phyloP scores from a whole-genome alignment of 176 grass and related monocot genomes.

The Musa troglodytarum region DNA sequence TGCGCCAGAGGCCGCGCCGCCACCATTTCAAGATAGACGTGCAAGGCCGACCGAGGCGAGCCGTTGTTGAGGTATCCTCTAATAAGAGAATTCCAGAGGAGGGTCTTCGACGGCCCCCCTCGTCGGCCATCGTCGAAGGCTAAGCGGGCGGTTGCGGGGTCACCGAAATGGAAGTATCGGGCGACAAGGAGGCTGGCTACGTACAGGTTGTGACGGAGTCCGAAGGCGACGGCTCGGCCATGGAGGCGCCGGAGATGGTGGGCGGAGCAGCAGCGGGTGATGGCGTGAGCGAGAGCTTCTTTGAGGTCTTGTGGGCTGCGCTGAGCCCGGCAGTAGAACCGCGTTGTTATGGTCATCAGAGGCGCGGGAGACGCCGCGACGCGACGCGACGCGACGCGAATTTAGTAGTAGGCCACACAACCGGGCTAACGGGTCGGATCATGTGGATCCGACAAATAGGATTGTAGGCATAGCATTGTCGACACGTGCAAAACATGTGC shows the following conservation, averaged over 20 bases:
- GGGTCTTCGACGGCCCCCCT: constrained; percentile 24
- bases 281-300: constrained; percentile 43
- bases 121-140: constrained; percentile 32
- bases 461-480: no score
- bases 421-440: no score
- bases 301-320: constrained; percentile 37
- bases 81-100: constrained; percentile 64
- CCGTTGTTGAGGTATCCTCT: constrained; percentile 33
- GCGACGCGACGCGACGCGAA: no score
- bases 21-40: constrained; percentile 31
- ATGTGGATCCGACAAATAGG: no score
- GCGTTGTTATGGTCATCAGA: no score
- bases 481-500: no score
- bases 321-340: not conserved
- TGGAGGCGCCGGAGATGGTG: constrained; percentile 34
- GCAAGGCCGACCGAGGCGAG: constrained; percentile 24
- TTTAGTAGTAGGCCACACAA: no score
- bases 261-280: constrained; percentile 13
- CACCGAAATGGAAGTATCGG: constrained; percentile 47
- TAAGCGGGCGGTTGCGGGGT: constrained; percentile 21
- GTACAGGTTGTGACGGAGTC: constrained; percentile 40
- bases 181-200: constrained; percentile 45
- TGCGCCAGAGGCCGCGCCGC: not conserved
- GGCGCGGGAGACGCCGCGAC: no score
- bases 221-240: constrained; percentile 28